phyloP scores from a whole-genome alignment of 495 filamentous ascomycete genomes.

The Penicillium soppii region DNA sequence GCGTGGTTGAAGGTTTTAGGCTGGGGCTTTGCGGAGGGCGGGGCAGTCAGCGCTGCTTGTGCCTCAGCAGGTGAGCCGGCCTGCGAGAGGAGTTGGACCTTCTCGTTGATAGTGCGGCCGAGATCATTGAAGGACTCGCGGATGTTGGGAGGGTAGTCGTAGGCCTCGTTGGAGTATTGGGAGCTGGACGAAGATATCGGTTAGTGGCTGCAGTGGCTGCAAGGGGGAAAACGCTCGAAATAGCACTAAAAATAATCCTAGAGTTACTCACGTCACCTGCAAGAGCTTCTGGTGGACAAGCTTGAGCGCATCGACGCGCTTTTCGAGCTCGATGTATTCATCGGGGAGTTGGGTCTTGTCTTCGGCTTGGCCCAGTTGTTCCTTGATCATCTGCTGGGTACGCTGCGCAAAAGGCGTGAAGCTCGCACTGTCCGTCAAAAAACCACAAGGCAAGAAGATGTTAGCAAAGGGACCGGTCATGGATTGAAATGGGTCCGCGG shows the following conservation, averaged over 20 bases:
- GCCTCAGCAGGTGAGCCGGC: slow-evolving; percentile 87
- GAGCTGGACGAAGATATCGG: slow-evolving; percentile 53
- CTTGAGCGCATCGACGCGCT: slow-evolving; percentile 96
- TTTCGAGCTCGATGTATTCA: slow-evolving; percentile 98
- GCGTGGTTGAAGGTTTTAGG: slow-evolving; percentile 99
- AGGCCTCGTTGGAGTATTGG: slow-evolving; percentile 93
- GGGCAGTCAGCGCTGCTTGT: slow-evolving; percentile 88
- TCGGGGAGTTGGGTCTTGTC: slow-evolving; percentile 97
- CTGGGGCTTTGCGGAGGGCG: slow-evolving; percentile 88
- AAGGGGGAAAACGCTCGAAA: not conserved
- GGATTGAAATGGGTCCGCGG: not conserved
- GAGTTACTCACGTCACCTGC: slow-evolving; percentile 78
- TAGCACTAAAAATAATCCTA: not conserved
- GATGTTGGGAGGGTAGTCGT: slow-evolving; percentile 99
- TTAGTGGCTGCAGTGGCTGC: slow-evolving; percentile 8
- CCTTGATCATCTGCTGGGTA: slow-evolving; percentile 94
- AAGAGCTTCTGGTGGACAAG: slow-evolving; percentile 96
- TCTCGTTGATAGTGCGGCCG: slow-evolving; percentile 92
- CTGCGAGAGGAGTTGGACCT: slow-evolving; percentile 83
- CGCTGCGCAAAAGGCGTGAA: slow-evolving; percentile 91
- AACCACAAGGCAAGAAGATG: slow-evolving; percentile 23
- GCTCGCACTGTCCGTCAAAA: slow-evolving; percentile 46
- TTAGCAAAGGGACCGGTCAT: slow-evolving; percentile 21
- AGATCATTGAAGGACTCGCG: slow-evolving; percentile 97
- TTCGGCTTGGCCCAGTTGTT: slow-evolving; percentile 92